phyloP scores from a whole-genome alignment of 2,329 filamentous ascomycete species.

The Cordyceps javanica region DNA sequence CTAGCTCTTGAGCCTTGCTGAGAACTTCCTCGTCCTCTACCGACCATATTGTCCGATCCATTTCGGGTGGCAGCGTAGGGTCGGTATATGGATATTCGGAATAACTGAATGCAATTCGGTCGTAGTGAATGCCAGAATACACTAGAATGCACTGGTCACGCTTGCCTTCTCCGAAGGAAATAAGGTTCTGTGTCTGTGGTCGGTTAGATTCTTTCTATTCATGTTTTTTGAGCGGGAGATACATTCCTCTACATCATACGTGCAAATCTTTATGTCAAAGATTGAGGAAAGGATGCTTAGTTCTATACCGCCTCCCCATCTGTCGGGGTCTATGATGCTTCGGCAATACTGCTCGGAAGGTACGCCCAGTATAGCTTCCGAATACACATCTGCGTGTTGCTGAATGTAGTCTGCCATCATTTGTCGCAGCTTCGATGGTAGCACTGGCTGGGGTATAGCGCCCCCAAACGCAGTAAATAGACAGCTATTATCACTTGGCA shows the following conservation, averaged over 20 bases:
- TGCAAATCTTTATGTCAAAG: conserved; percentile 80
- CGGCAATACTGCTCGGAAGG: conserved; percentile 69
- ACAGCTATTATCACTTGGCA: conserved; percentile 95
- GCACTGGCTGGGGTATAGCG: conserved; percentile 56
- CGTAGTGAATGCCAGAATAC: conserved; percentile 92
- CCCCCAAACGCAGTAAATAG: conserved; percentile 86
- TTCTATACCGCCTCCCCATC: conserved; percentile 91
- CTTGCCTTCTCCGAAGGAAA: conserved; percentile 70
- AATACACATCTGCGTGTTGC: conserved; percentile 64
- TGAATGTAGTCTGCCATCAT: conserved; percentile 77
- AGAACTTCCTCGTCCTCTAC: conserved; percentile 60
- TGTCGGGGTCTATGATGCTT: conserved; percentile 72
- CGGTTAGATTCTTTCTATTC: conserved; percentile 7
- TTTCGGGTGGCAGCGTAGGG: conserved; percentile 59
- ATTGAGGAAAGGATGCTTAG: conserved; percentile 77
- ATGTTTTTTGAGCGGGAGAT: background rate
- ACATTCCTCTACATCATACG: conserved; percentile 65
- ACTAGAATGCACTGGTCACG: conserved; percentile 69
- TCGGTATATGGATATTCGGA: conserved; percentile 50
- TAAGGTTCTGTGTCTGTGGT: conserved; percentile 27
- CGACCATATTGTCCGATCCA: conserved; percentile 61
- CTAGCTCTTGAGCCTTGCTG: conserved; percentile 58
- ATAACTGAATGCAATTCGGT: conserved; percentile 72
- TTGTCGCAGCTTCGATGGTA: conserved; percentile 56
- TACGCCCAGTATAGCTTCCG: conserved; percentile 68